A percentile compares a stretch with the other conserved stretches of the same genome.
phyloP scores from a whole-genome alignment of 2,329 filamentous ascomycete genomes.

The Diaporthe ampelina region DNA sequence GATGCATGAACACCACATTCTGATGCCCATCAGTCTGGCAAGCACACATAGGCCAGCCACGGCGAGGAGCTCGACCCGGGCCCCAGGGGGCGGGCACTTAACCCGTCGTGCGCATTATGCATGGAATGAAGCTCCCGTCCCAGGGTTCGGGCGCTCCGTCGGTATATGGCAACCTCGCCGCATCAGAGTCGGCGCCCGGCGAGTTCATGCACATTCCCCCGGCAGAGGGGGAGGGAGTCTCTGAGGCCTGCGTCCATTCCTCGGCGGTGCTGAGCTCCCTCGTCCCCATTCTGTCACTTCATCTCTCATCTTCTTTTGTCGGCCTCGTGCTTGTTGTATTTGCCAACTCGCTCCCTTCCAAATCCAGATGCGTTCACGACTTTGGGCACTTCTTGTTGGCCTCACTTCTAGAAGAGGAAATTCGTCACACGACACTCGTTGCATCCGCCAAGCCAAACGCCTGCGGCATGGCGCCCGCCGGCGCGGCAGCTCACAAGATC shows the following conservation, averaged over 20 bases:
- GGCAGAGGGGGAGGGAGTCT: neutral
- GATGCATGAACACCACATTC: neutral
- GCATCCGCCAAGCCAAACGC: slow-evolving; percentile 10
- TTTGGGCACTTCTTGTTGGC: neutral
- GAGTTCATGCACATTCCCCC: neutral
- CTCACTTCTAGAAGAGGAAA: neutral
- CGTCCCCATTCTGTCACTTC: neutral
- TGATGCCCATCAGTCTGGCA: neutral
- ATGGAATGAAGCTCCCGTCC: neutral
- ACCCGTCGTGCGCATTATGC: slow-evolving; percentile 2
- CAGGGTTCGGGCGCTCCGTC: neutral
- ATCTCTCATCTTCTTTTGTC: neutral
- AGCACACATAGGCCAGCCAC: neutral
- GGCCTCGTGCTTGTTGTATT: neutral
- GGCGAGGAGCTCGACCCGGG: neutral
- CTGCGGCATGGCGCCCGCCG: slow-evolving; percentile 19
- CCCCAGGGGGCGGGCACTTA: neutral
- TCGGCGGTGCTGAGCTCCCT: neutral
- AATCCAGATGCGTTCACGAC: neutral
- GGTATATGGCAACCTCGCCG: neutral
- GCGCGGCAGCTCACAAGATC: slow-evolving; percentile 1
- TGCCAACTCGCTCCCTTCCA: neutral
- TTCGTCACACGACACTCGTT: slow-evolving; percentile 16
- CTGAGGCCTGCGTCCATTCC: no score
- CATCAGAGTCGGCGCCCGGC: slow-evolving; percentile 7